A percentile compares a stretch with the other conserved stretches of the same genome.
Conservation (phyloP, 805 yeast species). For the Priceomyces melissophilus region DNA sequence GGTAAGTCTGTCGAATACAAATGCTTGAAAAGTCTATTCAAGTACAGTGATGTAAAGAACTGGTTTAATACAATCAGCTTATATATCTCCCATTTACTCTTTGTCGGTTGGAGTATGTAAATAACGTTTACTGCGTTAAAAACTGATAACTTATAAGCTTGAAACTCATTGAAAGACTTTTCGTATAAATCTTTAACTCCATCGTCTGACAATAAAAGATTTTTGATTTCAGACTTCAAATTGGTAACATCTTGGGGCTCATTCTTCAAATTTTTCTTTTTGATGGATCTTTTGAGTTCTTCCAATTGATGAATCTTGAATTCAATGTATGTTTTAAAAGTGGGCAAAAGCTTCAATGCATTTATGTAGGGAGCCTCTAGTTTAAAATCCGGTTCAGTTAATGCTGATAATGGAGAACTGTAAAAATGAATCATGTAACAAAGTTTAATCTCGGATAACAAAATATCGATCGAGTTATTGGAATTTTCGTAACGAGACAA, state of each 20-base stretch:
- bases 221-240: slow-evolving; percentile 9
- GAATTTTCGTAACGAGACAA: slow-evolving; percentile 33
- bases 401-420: slow-evolving; percentile 31
- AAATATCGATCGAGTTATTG: slow-evolving; percentile 39
- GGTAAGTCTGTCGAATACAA: slow-evolving; percentile 3
- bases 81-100: slow-evolving; percentile 30
- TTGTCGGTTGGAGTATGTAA: slow-evolving; percentile 14
- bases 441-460: slow-evolving; percentile 35
- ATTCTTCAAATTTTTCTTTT: slow-evolving; percentile 1
- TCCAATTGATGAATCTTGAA: slow-evolving; percentile 9
- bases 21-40: slow-evolving; percentile 18
- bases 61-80: slow-evolving; percentile 26
- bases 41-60: slow-evolving; percentile 22
- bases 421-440: slow-evolving; percentile 39
- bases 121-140: slow-evolving; percentile 24
- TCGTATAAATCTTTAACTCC: slow-evolving; percentile 12
- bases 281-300: slow-evolving; percentile 2
- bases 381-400: slow-evolving; percentile 13
- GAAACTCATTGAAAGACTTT: slow-evolving; percentile 17
- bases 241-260: neutral
- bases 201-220: slow-evolving; percentile 14
- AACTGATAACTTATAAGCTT: slow-evolving; percentile 21
- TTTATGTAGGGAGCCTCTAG: slow-evolving; percentile 14
- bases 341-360: slow-evolving; percentile 30
- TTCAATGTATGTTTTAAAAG: slow-evolving; percentile 36